Conservation (phyloP, 2,329 filamentous ascomycete species). For the Nemania serpens region DNA sequence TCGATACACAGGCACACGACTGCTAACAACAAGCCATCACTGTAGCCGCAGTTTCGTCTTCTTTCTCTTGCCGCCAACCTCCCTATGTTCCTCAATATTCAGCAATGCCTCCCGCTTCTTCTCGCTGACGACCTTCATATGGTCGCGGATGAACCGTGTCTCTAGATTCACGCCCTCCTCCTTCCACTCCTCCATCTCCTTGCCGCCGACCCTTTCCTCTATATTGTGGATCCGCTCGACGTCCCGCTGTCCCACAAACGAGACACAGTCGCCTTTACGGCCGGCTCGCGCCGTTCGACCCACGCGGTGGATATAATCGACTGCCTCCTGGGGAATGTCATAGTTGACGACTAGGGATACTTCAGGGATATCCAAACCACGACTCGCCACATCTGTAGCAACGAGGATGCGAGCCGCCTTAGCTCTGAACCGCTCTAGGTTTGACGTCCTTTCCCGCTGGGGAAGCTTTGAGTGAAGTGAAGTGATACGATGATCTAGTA, state of each 20-base stretch:
- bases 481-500: constrained; percentile 88
- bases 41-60: constrained; percentile 57
- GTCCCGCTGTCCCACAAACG: constrained; percentile 90
- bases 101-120: constrained; percentile 91
- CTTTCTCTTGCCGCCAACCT: constrained; percentile 85
- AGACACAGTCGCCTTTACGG: constrained; percentile 78
- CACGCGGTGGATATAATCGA: constrained; percentile 96
- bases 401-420: constrained; percentile 87
- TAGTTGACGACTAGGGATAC: constrained; percentile 93
- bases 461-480: constrained; percentile 86
- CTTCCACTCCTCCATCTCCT: constrained; percentile 79
- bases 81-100: constrained; percentile 88
- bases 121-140: constrained; percentile 87
- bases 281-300: constrained; percentile 95
- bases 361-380: constrained; percentile 93
- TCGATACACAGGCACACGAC: not conserved
- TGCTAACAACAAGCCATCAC: constrained; percentile 13
- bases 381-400: constrained; percentile 91
- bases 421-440: constrained; percentile 89
- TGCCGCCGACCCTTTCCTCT: constrained; percentile 74
- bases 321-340: constrained; percentile 92
- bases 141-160: constrained; percentile 81
- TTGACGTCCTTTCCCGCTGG: constrained; percentile 83
- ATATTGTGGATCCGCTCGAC: constrained; percentile 90
- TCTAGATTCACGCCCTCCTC: constrained; percentile 96